These are phyloP conservation scores for Actinomortierella wolfii DNA, from an alignment of 371 early-diverging fungal genomes.

Conservation along the genomic window DNA sequence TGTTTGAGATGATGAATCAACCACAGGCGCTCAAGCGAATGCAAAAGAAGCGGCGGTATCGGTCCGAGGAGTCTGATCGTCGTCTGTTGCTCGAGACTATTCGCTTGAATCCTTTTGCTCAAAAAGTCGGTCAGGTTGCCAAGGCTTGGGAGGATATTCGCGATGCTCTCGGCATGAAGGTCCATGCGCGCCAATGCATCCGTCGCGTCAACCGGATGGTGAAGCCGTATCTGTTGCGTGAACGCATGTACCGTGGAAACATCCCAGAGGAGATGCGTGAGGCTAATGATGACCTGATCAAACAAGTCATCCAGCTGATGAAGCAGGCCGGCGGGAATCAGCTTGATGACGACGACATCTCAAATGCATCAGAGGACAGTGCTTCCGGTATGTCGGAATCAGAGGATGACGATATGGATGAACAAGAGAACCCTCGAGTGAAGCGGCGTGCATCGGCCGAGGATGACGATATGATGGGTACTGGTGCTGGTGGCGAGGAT, in stretches of 20 bases:
- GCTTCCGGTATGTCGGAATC: slow-evolving; percentile 14
- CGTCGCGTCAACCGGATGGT: slow-evolving; percentile 42
- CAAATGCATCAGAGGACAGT: slow-evolving; percentile 23
- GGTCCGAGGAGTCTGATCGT: slow-evolving; percentile 39
- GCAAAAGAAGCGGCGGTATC: slow-evolving; percentile 44
- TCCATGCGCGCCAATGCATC: slow-evolving; percentile 42
- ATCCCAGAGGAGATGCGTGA: slow-evolving; percentile 42
- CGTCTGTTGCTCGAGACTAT: slow-evolving; percentile 29
- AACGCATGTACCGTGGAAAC: slow-evolving; percentile 41
- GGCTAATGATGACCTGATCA: slow-evolving; percentile 35
- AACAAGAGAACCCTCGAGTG: not conserved
- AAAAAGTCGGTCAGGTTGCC: slow-evolving; percentile 43
- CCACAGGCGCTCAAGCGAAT: slow-evolving; percentile 38
- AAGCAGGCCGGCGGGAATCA: slow-evolving; percentile 16
- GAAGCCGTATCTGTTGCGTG: slow-evolving; percentile 34
- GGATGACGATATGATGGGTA: slow-evolving; percentile 9
- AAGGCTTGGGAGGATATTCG: slow-evolving; percentile 45
- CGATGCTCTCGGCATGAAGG: slow-evolving; percentile 40
- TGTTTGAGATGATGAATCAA: slow-evolving; percentile 44
- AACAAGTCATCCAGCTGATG: slow-evolving; percentile 46
- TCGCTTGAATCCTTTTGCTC: slow-evolving; percentile 39
- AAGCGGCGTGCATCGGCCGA: slow-evolving; percentile 1
- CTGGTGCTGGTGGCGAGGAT: slow-evolving; percentile 3
- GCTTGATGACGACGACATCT: slow-evolving; percentile 24
- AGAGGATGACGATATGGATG: slow-evolving; percentile 13